Conservation (phyloP, 2,329 filamentous ascomycete species). For the Aspergillus ustus region DNA sequence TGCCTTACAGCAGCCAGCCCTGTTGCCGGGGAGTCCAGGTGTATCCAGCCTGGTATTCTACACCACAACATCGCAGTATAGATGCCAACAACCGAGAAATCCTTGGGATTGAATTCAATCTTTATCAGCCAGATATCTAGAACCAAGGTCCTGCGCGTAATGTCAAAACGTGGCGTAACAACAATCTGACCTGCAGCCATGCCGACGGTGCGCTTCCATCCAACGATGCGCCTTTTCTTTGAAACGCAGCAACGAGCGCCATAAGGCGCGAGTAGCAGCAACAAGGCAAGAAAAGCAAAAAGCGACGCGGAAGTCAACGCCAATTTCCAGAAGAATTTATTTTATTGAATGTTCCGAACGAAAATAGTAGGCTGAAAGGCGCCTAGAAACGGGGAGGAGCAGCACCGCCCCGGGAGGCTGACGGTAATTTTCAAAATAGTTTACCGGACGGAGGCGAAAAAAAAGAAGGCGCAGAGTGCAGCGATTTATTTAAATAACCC, state of each 20-base stretch:
- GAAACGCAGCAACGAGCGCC: background rate
- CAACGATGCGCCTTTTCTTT: conserved; percentile 20
- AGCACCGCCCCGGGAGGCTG: conserved; percentile 8
- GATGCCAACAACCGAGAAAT: background rate
- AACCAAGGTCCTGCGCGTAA: conserved; percentile 7
- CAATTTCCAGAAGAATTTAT: background rate
- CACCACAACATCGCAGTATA: background rate
- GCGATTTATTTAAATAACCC: conserved; percentile 28
- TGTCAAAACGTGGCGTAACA: conserved; percentile 3
- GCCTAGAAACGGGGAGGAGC: conserved; percentile 17
- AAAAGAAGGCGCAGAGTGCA: conserved; percentile 21
- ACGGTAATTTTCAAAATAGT: conserved; percentile 26
- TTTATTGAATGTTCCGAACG: background rate
- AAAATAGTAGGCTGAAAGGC: conserved; percentile 4
- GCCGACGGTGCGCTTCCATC: conserved; percentile 3
- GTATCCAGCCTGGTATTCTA: background rate
- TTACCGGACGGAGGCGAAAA: conserved; percentile 21
- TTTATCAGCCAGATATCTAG: background rate
- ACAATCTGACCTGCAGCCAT: background rate
- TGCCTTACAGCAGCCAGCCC: background rate
- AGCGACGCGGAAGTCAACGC: conserved; percentile 1
- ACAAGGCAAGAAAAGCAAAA: background rate
- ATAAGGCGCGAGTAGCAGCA: background rate
- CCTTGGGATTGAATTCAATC: conserved; percentile 2
- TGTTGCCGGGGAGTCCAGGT: background rate